phyloP scores from a whole-genome alignment of 352 stramenopile genomes.

The Phytophthora cactorum region DNA sequence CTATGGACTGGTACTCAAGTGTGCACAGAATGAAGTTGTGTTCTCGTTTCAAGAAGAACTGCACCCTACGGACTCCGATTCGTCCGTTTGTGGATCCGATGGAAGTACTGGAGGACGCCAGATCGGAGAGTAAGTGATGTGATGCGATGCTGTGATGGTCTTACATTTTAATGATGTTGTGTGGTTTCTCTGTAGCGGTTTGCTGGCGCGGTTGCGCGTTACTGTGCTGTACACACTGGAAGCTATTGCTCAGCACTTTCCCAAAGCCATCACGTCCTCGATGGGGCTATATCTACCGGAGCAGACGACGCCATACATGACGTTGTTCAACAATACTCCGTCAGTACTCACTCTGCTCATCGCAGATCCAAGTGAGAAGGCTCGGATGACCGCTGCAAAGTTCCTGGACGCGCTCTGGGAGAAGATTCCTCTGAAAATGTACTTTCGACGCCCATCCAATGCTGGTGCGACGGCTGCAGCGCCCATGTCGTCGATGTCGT shows the following conservation, averaged over 20 bases:
- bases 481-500: slow-evolving; percentile 64
- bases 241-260: slow-evolving; percentile 70
- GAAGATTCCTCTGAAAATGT: slow-evolving; percentile 83
- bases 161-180: slow-evolving; percentile 11
- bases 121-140: slow-evolving; percentile 56
- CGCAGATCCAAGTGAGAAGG: slow-evolving; percentile 78
- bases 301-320: slow-evolving; percentile 84
- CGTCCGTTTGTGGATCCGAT: slow-evolving; percentile 74
- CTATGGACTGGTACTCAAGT: slow-evolving; percentile 61
- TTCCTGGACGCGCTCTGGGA: slow-evolving; percentile 87
- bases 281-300: slow-evolving; percentile 85
- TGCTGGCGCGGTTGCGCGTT: slow-evolving; percentile 75
- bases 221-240: slow-evolving; percentile 79
- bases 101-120: slow-evolving; percentile 37
- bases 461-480: slow-evolving; percentile 24
- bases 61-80: slow-evolving; percentile 71
- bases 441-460: slow-evolving; percentile 67
- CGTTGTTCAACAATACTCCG: slow-evolving; percentile 73
- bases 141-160: neutral
- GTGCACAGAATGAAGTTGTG: slow-evolving; percentile 59
- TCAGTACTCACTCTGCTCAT: slow-evolving; percentile 84
- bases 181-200: slow-evolving; percentile 41
- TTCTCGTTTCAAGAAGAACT: slow-evolving; percentile 67
- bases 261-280: slow-evolving; percentile 74
- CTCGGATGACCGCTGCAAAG: slow-evolving; percentile 72